Conservation (phyloP, 495 filamentous ascomycete genomes). For the Xylaria intraflava region DNA sequence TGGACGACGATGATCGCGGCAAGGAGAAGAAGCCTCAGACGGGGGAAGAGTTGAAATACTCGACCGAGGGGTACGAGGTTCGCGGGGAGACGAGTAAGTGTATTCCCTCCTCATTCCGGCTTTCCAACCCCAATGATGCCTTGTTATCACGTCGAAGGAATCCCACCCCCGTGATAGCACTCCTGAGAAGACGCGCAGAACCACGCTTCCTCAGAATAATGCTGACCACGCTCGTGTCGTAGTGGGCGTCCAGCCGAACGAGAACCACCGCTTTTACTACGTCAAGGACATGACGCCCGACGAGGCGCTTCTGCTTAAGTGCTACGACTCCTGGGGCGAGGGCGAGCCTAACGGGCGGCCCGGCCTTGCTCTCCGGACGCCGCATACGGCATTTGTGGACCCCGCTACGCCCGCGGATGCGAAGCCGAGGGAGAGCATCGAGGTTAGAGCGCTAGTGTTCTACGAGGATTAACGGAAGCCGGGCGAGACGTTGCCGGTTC, state of each 20-base stretch:
- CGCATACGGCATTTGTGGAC: conserved; percentile 80
- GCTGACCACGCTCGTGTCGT: not conserved
- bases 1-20: conserved; percentile 21
- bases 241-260: conserved; percentile 48
- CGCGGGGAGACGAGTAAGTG: conserved; percentile 23
- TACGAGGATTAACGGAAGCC: conserved; percentile 27
- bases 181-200: too few species aligned
- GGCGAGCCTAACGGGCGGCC: conserved; percentile 33
- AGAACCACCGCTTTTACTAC: conserved; percentile 65
- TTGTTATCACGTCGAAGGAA: too few species aligned
- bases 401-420: conserved; percentile 56
- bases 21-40: conserved; percentile 34
- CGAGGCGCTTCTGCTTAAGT: conserved; percentile 76
- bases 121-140: not conserved
- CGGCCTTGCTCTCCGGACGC: conserved; percentile 59
- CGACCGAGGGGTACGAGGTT: conserved; percentile 39
- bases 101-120: not conserved
- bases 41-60: conserved; percentile 21
- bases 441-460: conserved; percentile 81
- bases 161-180: too few species aligned
- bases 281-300: conserved; percentile 71
- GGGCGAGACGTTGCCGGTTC: too few species aligned
- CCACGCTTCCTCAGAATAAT: too few species aligned
- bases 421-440: conserved; percentile 72
- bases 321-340: conserved; percentile 65